Percentiles rank a stretch among this genome's conserved stretches.
Conservation (phyloP, 352 stramenopile species). For the Phytophthora citrophthora region DNA sequence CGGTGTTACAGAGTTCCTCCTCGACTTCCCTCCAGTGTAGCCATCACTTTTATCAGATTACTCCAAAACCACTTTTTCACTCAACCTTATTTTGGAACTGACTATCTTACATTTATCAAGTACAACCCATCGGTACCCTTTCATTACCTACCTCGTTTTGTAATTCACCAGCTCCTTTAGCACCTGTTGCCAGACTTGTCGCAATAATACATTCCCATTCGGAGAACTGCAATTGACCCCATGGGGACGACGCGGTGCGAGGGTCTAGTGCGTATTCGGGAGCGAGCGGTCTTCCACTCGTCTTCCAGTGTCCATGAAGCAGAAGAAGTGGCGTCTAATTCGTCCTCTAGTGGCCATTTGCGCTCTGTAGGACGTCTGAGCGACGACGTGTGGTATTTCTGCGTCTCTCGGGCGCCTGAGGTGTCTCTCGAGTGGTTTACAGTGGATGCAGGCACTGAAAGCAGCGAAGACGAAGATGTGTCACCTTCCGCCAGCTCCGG, state of each 20-base stretch:
- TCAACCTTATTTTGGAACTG: constrained; percentile 8
- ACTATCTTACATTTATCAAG: constrained; percentile 16
- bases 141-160: neutral
- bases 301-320: constrained; percentile 12
- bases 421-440: constrained; percentile 50
- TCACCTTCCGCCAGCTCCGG: constrained; percentile 6
- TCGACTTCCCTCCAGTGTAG: constrained; percentile 43
- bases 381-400: constrained; percentile 64
- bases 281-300: constrained; percentile 33
- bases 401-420: constrained; percentile 23
- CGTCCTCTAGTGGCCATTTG: constrained; percentile 8
- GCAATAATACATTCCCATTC: constrained; percentile 1
- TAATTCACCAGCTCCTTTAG: neutral
- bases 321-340: constrained; percentile 3
- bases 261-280: constrained; percentile 52
- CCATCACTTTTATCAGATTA: neutral
- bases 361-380: constrained; percentile 25
- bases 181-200: neutral
- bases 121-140: constrained; percentile 17
- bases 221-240: neutral
- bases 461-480: constrained; percentile 31
- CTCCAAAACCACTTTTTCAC: neutral
- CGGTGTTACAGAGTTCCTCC: constrained; percentile 18
- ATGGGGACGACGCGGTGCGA: constrained; percentile 36
- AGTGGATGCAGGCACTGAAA: constrained; percentile 40